These are phyloP conservation scores for Penicillium lividum DNA, from an alignment of 495 filamentous ascomycete genomes.

Conservation along the genomic window DNA sequence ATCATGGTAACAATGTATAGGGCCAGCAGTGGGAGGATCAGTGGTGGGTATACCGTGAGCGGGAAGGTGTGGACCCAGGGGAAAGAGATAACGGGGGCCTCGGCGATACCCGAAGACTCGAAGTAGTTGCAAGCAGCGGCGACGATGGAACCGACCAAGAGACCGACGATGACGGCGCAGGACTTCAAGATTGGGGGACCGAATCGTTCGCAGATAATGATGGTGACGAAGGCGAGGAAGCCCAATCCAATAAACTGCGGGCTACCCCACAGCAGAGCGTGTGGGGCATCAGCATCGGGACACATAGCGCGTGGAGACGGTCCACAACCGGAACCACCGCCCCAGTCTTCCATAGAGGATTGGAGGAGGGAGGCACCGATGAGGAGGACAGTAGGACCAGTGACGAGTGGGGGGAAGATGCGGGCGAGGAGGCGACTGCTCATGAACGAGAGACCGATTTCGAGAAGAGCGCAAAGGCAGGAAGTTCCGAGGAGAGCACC, in stretches of 20 bases:
- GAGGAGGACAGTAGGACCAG: constrained; percentile 78
- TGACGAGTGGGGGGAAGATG: constrained; percentile 88
- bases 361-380: constrained; percentile 75
- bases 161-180: constrained; percentile 76
- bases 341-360: constrained; percentile 81
- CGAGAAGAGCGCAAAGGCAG: constrained; percentile 49
- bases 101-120: constrained; percentile 64
- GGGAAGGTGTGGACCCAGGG: constrained; percentile 91
- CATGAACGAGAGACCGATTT: constrained; percentile 51
- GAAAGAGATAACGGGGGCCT: constrained; percentile 75
- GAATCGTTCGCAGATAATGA: constrained; percentile 82
- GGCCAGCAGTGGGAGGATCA: constrained; percentile 81
- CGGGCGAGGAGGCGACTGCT: constrained; percentile 67
- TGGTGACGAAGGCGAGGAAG: constrained; percentile 87
- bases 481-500: constrained; percentile 81
- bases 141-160: constrained; percentile 85
- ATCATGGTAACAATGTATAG: constrained; percentile 87
- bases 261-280: constrained; percentile 83
- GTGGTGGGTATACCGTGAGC: constrained; percentile 75
- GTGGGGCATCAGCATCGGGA: constrained; percentile 70
- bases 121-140: constrained; percentile 86
- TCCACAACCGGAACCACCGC: constrained; percentile 72
- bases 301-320: constrained; percentile 57
- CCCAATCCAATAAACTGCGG: constrained; percentile 87
- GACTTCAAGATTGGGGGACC: constrained; percentile 77